A percentile compares a stretch with the other conserved stretches of the same genome.
These are phyloP conservation scores for Neurospora discreta DNA, from an alignment of 495 filamentous ascomycete species.

Conservation along the genomic window DNA sequence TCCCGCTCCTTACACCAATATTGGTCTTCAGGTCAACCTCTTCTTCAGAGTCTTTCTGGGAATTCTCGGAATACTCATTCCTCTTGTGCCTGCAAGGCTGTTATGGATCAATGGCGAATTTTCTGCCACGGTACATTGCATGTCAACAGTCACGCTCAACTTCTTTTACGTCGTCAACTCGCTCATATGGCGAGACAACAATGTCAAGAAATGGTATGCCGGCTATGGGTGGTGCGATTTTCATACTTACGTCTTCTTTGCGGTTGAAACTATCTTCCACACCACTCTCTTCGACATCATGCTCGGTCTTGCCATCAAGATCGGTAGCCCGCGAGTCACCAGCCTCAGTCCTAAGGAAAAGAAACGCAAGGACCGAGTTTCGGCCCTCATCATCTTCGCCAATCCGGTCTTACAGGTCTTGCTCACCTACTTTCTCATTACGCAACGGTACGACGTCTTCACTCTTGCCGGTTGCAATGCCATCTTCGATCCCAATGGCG, in stretches of 20 bases:
- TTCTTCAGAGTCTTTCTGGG: conserved; percentile 41
- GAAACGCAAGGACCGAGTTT: conserved; percentile 41
- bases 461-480: conserved; percentile 63
- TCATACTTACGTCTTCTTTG: conserved; percentile 49
- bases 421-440: conserved; percentile 58
- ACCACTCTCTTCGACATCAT: conserved; percentile 62
- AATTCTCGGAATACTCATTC: conserved; percentile 43
- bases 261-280: conserved; percentile 49
- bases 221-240: conserved; percentile 77
- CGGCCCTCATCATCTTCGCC: conserved; percentile 58
- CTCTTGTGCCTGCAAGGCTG: conserved; percentile 43
- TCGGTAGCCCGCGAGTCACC: conserved; percentile 45
- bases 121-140: conserved; percentile 49
- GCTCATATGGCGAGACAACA: conserved; percentile 68
- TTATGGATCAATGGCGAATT: conserved; percentile 51
- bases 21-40: conserved; percentile 27
- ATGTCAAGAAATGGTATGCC: conserved; percentile 55
- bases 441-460: conserved; percentile 60
- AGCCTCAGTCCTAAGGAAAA: conserved; percentile 40
- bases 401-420: conserved; percentile 54
- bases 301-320: conserved; percentile 64
- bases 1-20: conserved; percentile 17
- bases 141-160: conserved; percentile 55
- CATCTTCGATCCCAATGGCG: conserved; percentile 58
- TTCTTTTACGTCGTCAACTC: conserved; percentile 63